phyloP scores from a whole-genome alignment of 441 rosid genomes.

The Euphorbia celastroides region DNA sequence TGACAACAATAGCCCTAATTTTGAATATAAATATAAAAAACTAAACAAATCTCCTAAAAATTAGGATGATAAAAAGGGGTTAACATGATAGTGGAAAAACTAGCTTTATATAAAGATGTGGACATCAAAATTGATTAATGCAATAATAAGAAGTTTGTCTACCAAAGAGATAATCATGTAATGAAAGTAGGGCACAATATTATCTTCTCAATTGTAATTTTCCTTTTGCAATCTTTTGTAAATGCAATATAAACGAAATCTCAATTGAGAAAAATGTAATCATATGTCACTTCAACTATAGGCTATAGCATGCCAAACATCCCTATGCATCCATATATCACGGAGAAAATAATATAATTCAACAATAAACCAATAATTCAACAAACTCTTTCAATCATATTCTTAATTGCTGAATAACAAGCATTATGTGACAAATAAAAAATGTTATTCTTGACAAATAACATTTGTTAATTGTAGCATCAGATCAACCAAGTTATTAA shows the following conservation, averaged over 20 bases:
- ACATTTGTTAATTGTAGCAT: too few species aligned
- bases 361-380: too few species aligned
- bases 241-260: conserved; percentile 1
- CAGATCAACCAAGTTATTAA: conserved; percentile 13
- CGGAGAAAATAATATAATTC: background rate
- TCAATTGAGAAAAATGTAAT: background rate
- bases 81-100: background rate
- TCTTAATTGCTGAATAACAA: background rate
- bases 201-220: conserved; percentile 35
- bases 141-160: conserved; percentile 37
- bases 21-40: too few species aligned
- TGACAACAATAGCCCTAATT: too few species aligned
- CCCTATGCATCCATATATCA: background rate
- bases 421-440: background rate
- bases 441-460: too few species aligned
- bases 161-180: conserved; percentile 35
- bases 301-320: conserved; percentile 18
- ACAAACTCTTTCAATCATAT: background rate
- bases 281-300: background rate
- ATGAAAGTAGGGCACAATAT: conserved; percentile 49
- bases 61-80: background rate
- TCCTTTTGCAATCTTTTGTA: conserved; percentile 36
- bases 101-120: conserved; percentile 27
- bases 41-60: conserved; percentile 5
- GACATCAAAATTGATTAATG: conserved; percentile 34